Conservation (phyloP, 257 asterid species). For the Leptodermis oblonga region DNA sequence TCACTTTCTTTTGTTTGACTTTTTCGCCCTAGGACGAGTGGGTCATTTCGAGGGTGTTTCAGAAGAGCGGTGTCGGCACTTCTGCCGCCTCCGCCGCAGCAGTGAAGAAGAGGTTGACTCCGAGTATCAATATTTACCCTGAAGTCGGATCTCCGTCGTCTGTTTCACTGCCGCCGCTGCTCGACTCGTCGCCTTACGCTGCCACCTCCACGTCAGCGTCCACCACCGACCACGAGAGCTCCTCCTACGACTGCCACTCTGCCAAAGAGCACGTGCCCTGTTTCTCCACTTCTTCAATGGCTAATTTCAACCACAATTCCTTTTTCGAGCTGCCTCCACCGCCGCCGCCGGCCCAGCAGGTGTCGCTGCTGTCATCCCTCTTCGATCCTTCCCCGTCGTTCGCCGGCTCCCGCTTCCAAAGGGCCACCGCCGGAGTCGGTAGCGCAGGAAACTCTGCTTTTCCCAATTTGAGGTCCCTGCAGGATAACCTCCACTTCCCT, state of each 20-base stretch:
- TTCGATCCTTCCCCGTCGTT: constrained; percentile 26
- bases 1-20: constrained; percentile 1
- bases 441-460: constrained; percentile 20
- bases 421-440: constrained; percentile 33
- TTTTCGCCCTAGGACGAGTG: constrained; percentile 65
- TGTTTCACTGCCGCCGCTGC: constrained; percentile 71
- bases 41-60: constrained; percentile 87
- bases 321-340: constrained; percentile 31
- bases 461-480: constrained; percentile 61
- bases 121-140: constrained; percentile 19
- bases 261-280: constrained; percentile 99
- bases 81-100: constrained; percentile 25
- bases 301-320: constrained; percentile 37
- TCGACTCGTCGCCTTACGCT: constrained; percentile 41
- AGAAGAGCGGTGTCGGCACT: constrained; percentile 42
- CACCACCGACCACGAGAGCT: constrained; percentile 38
- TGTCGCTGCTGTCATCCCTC: constrained; percentile 10
- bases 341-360: constrained; percentile 8
- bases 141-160: constrained; percentile 76
- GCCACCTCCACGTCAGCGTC: constrained; percentile 38
- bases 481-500: constrained; percentile 60
- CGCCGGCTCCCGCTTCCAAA: constrained; percentile 24
- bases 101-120: constrained; percentile 38
- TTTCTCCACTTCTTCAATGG: constrained; percentile 72
- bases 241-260: constrained; percentile 42